Evolutionary conservation across 345 rosid species (phyloP).

Genomic region (Litchi chinensis): DNA sequence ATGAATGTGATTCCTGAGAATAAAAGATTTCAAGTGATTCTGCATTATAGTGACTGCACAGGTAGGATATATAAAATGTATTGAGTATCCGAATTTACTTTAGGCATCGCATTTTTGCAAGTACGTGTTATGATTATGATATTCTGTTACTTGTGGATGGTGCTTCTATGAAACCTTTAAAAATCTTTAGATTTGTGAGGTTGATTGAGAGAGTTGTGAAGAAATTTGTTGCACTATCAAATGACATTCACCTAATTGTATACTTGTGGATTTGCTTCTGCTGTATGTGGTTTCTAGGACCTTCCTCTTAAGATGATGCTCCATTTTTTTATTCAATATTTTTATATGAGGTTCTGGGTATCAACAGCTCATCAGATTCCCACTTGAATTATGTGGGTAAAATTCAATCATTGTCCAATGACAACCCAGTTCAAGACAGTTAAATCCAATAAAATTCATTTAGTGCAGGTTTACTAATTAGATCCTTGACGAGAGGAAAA

Average conservation of each 20-base stretch:
- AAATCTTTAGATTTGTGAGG: background rate
- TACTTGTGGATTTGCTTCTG: too few species aligned
- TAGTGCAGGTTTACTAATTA: too few species aligned
- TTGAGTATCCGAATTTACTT: background rate
- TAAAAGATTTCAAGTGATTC: conserved; percentile 13
- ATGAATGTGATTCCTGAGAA: conserved; percentile 16
- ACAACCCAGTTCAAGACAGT: too few species aligned
- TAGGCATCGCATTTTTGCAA: background rate
- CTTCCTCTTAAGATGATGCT: too few species aligned
- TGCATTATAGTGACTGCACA: background rate
- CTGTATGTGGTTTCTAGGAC: too few species aligned
- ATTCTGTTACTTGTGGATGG: background rate
- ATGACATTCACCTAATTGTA: background rate
- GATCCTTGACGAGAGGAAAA: too few species aligned
- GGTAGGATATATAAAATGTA: background rate
- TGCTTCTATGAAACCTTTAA: background rate
- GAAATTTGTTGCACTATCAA: background rate
- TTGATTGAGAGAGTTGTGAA: background rate
- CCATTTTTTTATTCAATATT: too few species aligned
- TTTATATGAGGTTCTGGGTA: background rate
- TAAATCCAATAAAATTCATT: too few species aligned
- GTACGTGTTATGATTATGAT: background rate
- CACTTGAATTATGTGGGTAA: background rate
- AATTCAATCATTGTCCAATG: too few species aligned
- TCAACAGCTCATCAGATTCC: background rate